Evolutionary conservation across 2,329 filamentous ascomycete species (phyloP).

Genomic region (Xylogone sp.): DNA sequence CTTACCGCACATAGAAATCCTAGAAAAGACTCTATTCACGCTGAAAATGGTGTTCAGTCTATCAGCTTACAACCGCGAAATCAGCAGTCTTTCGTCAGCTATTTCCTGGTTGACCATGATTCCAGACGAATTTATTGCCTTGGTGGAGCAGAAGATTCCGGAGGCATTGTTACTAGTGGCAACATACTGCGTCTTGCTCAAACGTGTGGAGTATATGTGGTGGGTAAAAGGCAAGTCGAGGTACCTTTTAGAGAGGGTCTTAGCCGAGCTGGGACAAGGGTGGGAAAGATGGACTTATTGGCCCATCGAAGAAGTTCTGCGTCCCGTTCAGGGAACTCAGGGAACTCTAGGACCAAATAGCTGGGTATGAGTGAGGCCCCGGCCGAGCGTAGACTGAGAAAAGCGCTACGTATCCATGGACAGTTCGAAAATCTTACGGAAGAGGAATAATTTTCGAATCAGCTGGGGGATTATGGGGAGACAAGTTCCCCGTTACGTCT

Average conservation of each 20-base stretch:
- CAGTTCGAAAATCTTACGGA: too few relatives aligned
- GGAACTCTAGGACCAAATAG: neutral
- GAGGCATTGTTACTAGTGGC: neutral
- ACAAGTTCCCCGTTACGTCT: too few relatives aligned
- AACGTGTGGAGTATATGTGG: neutral
- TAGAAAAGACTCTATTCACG: constrained; percentile 9
- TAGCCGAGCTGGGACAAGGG: constrained; percentile 15
- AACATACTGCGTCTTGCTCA: neutral
- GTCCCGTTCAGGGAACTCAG: neutral
- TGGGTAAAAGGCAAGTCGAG: constrained; percentile 30
- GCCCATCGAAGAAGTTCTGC: constrained; percentile 17
- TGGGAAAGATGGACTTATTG: constrained; percentile 22
- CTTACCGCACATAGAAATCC: constrained; percentile 6
- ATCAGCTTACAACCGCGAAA: constrained; percentile 16
- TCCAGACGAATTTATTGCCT: constrained; percentile 26
- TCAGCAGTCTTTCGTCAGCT: constrained; percentile 16
- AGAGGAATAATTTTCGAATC: too few relatives aligned
- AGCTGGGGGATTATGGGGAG: too few relatives aligned
- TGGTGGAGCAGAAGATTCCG: constrained; percentile 26
- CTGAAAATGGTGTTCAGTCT: constrained; percentile 17
- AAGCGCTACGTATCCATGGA: too few relatives aligned
- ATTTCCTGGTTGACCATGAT: constrained; percentile 34
- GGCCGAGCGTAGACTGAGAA: too few relatives aligned
- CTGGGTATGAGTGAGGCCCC: too few relatives aligned
- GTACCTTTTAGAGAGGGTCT: constrained; percentile 32